Percentiles rank a stretch among this genome's conserved stretches.
phyloP scores from a whole-genome alignment of 2,329 filamentous ascomycete species.

The Ophiocordyceps sinensis region DNA sequence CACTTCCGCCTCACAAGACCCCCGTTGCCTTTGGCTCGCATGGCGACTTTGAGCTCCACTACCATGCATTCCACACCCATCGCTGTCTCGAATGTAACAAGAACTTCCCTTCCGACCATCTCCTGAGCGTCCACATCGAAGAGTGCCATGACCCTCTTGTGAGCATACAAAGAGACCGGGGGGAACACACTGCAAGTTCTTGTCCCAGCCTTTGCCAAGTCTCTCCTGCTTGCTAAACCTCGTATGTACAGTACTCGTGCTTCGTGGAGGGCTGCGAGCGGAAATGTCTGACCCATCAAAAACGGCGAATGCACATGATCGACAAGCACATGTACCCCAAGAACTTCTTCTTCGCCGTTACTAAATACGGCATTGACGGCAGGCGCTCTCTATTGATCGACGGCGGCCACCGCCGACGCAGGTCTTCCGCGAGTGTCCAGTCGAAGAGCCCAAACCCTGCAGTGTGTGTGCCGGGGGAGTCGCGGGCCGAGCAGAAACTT shows the following conservation, averaged over 20 bases:
- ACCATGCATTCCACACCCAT: slow-evolving; percentile 66
- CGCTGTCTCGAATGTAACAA: slow-evolving; percentile 71
- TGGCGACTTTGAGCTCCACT: slow-evolving; percentile 77
- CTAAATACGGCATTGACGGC: slow-evolving; percentile 80
- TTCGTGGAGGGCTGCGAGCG: slow-evolving; percentile 82
- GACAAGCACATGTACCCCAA: slow-evolving; percentile 89
- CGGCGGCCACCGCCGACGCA: slow-evolving; percentile 30
- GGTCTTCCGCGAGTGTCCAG: slow-evolving; percentile 26
- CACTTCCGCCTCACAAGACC: slow-evolving; percentile 63
- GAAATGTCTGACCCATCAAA: slow-evolving; percentile 69
- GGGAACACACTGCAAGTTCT: slow-evolving; percentile 65
- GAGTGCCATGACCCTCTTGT: slow-evolving; percentile 80
- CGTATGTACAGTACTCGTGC: slow-evolving; percentile 53
- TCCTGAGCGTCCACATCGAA: slow-evolving; percentile 72
- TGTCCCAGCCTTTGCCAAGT: neutral
- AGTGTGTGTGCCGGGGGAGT: slow-evolving; percentile 16
- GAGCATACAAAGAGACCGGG: slow-evolving; percentile 56
- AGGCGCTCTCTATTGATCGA: slow-evolving; percentile 63
- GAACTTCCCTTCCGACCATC: slow-evolving; percentile 76
- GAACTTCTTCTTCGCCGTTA: slow-evolving; percentile 77
- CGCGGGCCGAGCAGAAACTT: slow-evolving; percentile 4
- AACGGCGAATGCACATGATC: slow-evolving; percentile 75
- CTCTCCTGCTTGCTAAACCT: neutral
- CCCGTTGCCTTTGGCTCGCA: slow-evolving; percentile 58
- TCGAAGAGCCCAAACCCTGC: slow-evolving; percentile 18